These are phyloP conservation scores for Mycena polygramma DNA, from an alignment of 768 basidiomycete species.

Conservation along the genomic window DNA sequence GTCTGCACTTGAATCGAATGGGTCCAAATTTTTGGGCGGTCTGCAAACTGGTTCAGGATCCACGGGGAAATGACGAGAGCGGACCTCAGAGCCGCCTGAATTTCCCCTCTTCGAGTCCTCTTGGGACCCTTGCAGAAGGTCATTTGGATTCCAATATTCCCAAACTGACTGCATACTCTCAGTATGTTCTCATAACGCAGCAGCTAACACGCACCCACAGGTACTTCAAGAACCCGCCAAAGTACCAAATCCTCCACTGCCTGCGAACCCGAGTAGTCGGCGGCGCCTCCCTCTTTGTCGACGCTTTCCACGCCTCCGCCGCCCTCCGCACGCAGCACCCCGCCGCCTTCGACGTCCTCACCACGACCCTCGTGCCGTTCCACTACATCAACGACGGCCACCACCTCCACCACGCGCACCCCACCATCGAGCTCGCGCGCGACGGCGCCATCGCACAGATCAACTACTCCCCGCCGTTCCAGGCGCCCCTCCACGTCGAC, in stretches of 20 bases:
- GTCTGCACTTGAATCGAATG: slow-evolving; percentile 44
- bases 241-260: slow-evolving; percentile 94
- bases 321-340: slow-evolving; percentile 62
- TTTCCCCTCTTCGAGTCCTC: no score
- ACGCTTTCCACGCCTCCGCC: slow-evolving; percentile 76
- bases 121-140: no score
- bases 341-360: slow-evolving; percentile 69
- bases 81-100: no score
- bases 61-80: no score
- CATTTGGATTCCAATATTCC: no score
- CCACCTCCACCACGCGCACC: slow-evolving; percentile 79
- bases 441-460: slow-evolving; percentile 67
- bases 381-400: slow-evolving; percentile 94
- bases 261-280: slow-evolving; percentile 87
- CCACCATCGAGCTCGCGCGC: slow-evolving; percentile 76
- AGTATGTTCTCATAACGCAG: no score
- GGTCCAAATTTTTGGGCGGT: no score
- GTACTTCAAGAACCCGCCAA: slow-evolving; percentile 92
- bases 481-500: slow-evolving; percentile 76
- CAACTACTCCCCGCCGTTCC: slow-evolving; percentile 97
- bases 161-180: no score
- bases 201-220: slow-evolving; percentile 44
- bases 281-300: slow-evolving; percentile 89
- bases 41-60: no score
- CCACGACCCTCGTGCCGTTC: slow-evolving; percentile 79